Evolutionary conservation across 352 stramenopile species (phyloP).

Genomic region (Phytopythium vexans): DNA sequence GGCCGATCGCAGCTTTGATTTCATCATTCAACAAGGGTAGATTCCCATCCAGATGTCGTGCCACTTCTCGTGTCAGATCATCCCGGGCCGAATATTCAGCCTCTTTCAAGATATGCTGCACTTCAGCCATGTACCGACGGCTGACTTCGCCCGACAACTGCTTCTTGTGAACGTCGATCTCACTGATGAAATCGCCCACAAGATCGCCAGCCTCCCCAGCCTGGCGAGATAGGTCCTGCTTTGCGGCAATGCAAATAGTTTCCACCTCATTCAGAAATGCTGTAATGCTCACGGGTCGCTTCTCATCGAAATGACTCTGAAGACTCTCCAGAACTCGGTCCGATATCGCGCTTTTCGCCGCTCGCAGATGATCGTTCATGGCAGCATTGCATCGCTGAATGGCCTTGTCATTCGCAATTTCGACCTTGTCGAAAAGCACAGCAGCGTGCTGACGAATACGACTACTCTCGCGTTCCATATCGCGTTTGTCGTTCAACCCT

Average conservation of each 20-base stretch:
- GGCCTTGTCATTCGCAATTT: slow-evolving; percentile 69
- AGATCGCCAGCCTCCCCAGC: slow-evolving; percentile 17
- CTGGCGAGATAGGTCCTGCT: slow-evolving; percentile 27
- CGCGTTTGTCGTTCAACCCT: slow-evolving; percentile 39
- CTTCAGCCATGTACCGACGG: slow-evolving; percentile 73
- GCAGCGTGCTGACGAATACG: slow-evolving; percentile 55
- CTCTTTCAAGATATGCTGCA: slow-evolving; percentile 73
- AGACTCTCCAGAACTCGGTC: slow-evolving; percentile 58
- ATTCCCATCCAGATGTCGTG: slow-evolving; percentile 61
- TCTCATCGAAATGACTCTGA: slow-evolving; percentile 50
- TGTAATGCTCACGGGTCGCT: slow-evolving; percentile 48
- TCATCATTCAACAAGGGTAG: slow-evolving; percentile 57
- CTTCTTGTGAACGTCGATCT: slow-evolving; percentile 62
- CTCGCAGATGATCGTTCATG: slow-evolving; percentile 49
- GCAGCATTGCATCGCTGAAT: slow-evolving; percentile 53
- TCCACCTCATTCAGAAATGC: slow-evolving; percentile 61
- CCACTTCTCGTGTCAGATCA: slow-evolving; percentile 60
- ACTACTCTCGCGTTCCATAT: slow-evolving; percentile 48
- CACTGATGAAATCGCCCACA: slow-evolving; percentile 32
- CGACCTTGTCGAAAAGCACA: slow-evolving; percentile 70
- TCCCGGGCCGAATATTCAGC: slow-evolving; percentile 57
- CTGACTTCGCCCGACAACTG: slow-evolving; percentile 67
- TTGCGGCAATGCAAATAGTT: slow-evolving; percentile 13
- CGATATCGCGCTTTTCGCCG: slow-evolving; percentile 57
- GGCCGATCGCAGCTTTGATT: slow-evolving; percentile 60